These are phyloP conservation scores for Aspergillus bridgeri DNA, from an alignment of 495 filamentous ascomycete genomes.

Conservation along the genomic window DNA sequence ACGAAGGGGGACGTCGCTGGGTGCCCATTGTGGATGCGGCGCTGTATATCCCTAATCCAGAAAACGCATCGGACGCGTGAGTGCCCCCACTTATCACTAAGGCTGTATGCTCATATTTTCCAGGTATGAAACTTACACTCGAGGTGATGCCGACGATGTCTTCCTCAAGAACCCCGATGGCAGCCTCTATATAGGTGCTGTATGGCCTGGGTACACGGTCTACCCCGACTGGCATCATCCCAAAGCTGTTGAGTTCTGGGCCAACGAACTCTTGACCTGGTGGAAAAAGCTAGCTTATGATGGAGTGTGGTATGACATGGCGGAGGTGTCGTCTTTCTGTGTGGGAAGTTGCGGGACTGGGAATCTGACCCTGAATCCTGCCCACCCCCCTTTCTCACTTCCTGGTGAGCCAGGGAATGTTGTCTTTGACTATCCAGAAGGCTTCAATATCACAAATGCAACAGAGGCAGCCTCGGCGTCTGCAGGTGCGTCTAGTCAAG, in stretches of 20 bases:
- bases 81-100: slow-evolving; percentile 9
- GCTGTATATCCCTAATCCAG: slow-evolving; percentile 72
- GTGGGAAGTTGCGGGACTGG: slow-evolving; percentile 70
- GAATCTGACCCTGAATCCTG: slow-evolving; percentile 67
- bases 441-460: slow-evolving; percentile 64
- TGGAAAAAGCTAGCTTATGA: slow-evolving; percentile 55
- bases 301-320: slow-evolving; percentile 65
- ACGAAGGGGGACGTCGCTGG: slow-evolving; percentile 66
- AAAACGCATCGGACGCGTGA: slow-evolving; percentile 64
- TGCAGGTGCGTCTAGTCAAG: slow-evolving; percentile 49
- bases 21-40: slow-evolving; percentile 84
- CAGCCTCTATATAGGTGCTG: slow-evolving; percentile 58
- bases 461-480: slow-evolving; percentile 64
- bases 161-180: slow-evolving; percentile 64
- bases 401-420: slow-evolving; percentile 63
- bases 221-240: slow-evolving; percentile 60
- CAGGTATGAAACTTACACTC: slow-evolving; percentile 62
- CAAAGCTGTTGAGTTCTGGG: slow-evolving; percentile 66
- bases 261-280: slow-evolving; percentile 60
- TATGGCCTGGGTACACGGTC: slow-evolving; percentile 66
- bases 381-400: slow-evolving; percentile 63
- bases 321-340: slow-evolving; percentile 74
- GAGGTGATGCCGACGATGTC: slow-evolving; percentile 60
- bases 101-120: neutral
- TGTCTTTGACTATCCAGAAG: slow-evolving; percentile 65